phyloP scores from a whole-genome alignment of 2,329 filamentous ascomycete species.

The Pseudogymnoascus sp. region DNA sequence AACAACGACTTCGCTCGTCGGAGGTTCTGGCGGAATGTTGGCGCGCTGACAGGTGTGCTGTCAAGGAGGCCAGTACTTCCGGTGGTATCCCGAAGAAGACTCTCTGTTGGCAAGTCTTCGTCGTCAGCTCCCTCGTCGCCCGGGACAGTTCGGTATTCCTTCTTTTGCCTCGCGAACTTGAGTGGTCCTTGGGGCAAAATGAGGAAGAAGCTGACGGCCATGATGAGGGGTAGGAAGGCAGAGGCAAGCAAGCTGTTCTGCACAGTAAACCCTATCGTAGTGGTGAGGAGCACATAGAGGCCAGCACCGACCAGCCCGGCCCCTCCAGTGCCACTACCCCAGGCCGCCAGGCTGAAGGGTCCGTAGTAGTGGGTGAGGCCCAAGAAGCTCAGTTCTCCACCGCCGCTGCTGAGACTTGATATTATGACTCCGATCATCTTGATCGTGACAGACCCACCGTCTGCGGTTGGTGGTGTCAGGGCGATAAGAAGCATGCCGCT shows the following conservation, averaged over 20 bases:
- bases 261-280: conserved; percentile 69
- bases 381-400: conserved; percentile 84
- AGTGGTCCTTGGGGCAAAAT: conserved; percentile 67
- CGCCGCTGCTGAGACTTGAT: conserved; percentile 78
- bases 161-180: conserved; percentile 38
- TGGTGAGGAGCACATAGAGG: conserved; percentile 80
- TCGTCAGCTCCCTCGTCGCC: conserved; percentile 34
- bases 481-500: conserved; percentile 85
- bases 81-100: conserved; percentile 25
- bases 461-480: conserved; percentile 58
- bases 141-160: conserved; percentile 51
- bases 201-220: conserved; percentile 81
- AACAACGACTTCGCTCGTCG: conserved; percentile 64
- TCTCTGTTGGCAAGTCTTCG: conserved; percentile 25
- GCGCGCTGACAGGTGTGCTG: conserved; percentile 25
- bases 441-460: conserved; percentile 55
- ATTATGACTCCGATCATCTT: conserved; percentile 81
- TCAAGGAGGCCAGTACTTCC: not conserved
- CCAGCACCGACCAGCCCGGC: conserved; percentile 83
- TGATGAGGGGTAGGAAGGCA: conserved; percentile 71
- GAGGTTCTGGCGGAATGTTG: conserved; percentile 46
- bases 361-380: conserved; percentile 93
- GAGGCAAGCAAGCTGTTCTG: conserved; percentile 68
- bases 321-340: conserved; percentile 87
- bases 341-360: conserved; percentile 76